A percentile compares a stretch with the other conserved stretches of the same genome.
Evolutionary conservation across 1,284 basidiomycete genomes (phyloP).

Genomic region (Vanrija pseudolonga): DNA sequence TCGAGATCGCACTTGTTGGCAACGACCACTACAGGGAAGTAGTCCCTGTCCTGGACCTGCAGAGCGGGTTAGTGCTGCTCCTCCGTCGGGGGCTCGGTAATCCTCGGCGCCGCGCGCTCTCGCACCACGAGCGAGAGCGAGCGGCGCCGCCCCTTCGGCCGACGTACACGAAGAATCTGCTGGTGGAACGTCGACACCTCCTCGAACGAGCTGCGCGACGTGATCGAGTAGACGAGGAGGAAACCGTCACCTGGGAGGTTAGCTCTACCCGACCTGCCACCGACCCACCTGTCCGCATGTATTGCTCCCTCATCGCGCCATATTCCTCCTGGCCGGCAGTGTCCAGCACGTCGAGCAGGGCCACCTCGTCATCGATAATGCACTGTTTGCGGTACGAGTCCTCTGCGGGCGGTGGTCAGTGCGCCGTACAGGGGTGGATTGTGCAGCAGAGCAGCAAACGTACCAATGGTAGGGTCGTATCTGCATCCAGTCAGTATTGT

Average conservation of each 20-base stretch:
- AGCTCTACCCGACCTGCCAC: neutral
- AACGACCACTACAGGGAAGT: conserved; percentile 95
- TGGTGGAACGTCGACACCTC: conserved; percentile 97
- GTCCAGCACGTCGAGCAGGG: conserved; percentile 93
- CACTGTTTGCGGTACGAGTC: conserved; percentile 95
- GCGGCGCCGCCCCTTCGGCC: too few relatives aligned
- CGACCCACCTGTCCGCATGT: conserved; percentile 55
- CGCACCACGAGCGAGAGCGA: too few relatives aligned
- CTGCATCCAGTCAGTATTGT: conserved; percentile 15
- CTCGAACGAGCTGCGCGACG: conserved; percentile 95
- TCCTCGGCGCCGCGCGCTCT: neutral
- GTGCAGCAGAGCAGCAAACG: conserved; percentile 13
- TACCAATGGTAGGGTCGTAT: conserved; percentile 90
- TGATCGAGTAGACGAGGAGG: conserved; percentile 97
- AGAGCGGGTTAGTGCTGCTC: neutral
- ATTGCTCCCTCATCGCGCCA: conserved; percentile 56
- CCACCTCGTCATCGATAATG: conserved; percentile 96
- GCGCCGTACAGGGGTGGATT: neutral
- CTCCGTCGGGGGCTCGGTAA: neutral
- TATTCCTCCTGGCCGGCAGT: conserved; percentile 99
- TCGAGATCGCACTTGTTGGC: conserved; percentile 99
- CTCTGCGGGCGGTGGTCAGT: conserved; percentile 45
- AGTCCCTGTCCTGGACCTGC: conserved; percentile 88
- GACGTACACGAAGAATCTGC: conserved; percentile 65
- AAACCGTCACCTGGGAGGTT: conserved; percentile 98